phyloP scores from a whole-genome alignment of 345 rosid species.

The Lepidium sativum region DNA sequence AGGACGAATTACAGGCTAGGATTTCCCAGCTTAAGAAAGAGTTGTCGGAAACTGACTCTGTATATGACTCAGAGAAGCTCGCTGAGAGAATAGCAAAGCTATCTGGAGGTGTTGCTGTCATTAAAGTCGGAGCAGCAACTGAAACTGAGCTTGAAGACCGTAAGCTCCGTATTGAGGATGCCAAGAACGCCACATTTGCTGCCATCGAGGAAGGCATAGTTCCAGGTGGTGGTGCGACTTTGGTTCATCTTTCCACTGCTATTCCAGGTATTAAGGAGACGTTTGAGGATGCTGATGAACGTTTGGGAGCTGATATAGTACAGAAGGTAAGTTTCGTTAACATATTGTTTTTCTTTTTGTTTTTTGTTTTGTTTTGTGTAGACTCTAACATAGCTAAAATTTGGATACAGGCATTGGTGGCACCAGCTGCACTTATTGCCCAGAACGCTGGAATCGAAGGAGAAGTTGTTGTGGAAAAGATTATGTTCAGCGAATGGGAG shows the following conservation, averaged over 20 bases:
- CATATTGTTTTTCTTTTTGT: background rate
- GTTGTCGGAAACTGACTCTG: slow-evolving; percentile 80
- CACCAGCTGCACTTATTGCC: slow-evolving; percentile 89
- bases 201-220: slow-evolving; percentile 98
- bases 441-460: slow-evolving; percentile 96
- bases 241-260: slow-evolving; percentile 67
- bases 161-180: slow-evolving; percentile 90
- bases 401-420: slow-evolving; percentile 56
- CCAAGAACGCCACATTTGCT: slow-evolving; percentile 95
- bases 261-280: slow-evolving; percentile 73
- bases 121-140: slow-evolving; percentile 97
- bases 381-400: background rate
- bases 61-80: slow-evolving; percentile 77
- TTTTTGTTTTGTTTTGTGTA: too few species aligned
- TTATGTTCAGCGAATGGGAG: slow-evolving; percentile 77
- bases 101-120: slow-evolving; percentile 95
- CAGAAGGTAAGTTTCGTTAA: slow-evolving; percentile 56
- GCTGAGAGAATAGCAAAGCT: slow-evolving; percentile 96
- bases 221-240: slow-evolving; percentile 93
- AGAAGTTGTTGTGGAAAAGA: slow-evolving; percentile 87
- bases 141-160: slow-evolving; percentile 98
- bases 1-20: slow-evolving; percentile 83
- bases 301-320: slow-evolving; percentile 87
- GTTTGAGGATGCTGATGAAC: slow-evolving; percentile 74
- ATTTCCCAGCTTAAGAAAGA: slow-evolving; percentile 81